Percentiles rank a stretch among this genome's conserved stretches.
These are phyloP conservation scores for Ophiocordyceps sinensis DNA, from an alignment of 2,329 filamentous ascomycete species.

Conservation along the genomic window DNA sequence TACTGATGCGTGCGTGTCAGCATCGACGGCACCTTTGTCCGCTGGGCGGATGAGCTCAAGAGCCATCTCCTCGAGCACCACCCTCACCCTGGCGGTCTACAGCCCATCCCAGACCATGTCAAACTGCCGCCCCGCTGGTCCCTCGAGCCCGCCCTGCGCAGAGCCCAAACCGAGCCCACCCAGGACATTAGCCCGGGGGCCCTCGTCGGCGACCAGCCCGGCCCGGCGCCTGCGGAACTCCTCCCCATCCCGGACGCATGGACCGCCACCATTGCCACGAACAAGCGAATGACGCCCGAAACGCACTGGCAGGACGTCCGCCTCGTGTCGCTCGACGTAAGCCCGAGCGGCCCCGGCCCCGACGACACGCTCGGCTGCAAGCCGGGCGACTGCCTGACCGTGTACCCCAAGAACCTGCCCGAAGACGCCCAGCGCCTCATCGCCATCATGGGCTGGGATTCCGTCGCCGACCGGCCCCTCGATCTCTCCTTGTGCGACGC, in stretches of 20 bases:
- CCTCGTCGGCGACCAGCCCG: no score
- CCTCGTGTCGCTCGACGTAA: constrained; percentile 48
- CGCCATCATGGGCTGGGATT: constrained; percentile 62
- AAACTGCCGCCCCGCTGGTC: constrained; percentile 61
- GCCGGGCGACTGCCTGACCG: constrained; percentile 67
- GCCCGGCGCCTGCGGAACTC: constrained; percentile 5
- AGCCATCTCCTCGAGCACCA: constrained; percentile 50
- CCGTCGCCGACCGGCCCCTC: constrained; percentile 57
- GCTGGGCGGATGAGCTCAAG: constrained; percentile 59
- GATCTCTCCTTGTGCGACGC: constrained; percentile 25
- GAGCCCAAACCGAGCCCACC: background rate
- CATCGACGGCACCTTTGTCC: constrained; percentile 66
- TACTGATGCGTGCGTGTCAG: constrained; percentile 26
- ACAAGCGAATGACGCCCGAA: constrained; percentile 57
- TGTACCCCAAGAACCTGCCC: constrained; percentile 80
- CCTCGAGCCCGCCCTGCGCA: constrained; percentile 13
- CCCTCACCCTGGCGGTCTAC: constrained; percentile 51
- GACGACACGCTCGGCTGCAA: constrained; percentile 22
- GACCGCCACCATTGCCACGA: constrained; percentile 45
- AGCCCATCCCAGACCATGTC: constrained; percentile 59
- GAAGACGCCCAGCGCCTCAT: constrained; percentile 69
- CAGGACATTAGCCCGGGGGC: no score
- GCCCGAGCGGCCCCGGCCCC: constrained; percentile 5
- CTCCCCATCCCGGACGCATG: constrained; percentile 45
- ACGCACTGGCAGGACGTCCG: constrained; percentile 92